These are phyloP conservation scores for Trematosphaeria pertusa DNA, from an alignment of 2,329 filamentous ascomycete species.

Conservation along the genomic window DNA sequence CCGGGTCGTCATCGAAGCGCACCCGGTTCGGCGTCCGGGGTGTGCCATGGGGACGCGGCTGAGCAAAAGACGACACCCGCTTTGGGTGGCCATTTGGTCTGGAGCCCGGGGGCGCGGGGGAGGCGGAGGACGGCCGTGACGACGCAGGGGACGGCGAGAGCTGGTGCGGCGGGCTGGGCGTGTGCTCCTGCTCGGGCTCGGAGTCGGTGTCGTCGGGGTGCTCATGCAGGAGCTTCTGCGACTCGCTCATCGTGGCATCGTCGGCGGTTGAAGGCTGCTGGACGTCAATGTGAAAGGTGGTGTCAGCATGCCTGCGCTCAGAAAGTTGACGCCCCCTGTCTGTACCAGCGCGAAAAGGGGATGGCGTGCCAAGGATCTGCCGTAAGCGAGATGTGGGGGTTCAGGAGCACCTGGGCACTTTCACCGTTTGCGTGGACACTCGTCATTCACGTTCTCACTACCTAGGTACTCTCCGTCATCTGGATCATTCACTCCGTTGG, in stretches of 20 bases:
- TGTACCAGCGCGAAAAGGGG: slow-evolving; percentile 1
- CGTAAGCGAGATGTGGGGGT: no score
- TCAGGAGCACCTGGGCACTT: no score
- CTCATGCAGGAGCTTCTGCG: slow-evolving; percentile 47
- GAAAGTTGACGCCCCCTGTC: slow-evolving; percentile 6
- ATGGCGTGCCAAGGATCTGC: no score
- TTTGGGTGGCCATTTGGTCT: slow-evolving; percentile 25
- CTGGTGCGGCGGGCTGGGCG: slow-evolving; percentile 9
- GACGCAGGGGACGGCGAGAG: slow-evolving; percentile 34
- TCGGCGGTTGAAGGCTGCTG: slow-evolving; percentile 11
- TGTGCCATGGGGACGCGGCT: slow-evolving; percentile 56
- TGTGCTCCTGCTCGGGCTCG: slow-evolving; percentile 13
- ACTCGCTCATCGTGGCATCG: slow-evolving; percentile 50
- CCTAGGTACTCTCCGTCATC: no score
- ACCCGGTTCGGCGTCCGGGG: slow-evolving; percentile 75
- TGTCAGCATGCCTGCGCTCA: slow-evolving; percentile 4
- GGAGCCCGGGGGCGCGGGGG: slow-evolving; percentile 33
- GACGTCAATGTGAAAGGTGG: slow-evolving; percentile 1
- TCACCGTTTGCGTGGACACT: no score
- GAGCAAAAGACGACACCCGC: slow-evolving; percentile 55
- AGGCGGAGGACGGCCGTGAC: slow-evolving; percentile 38
- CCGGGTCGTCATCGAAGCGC: slow-evolving; percentile 66
- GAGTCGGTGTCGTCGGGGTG: slow-evolving; percentile 28
- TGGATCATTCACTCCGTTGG: no score
- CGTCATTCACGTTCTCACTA: no score